Evolutionary conservation across 2,329 filamentous ascomycete species (phyloP).

Genomic region (Blastomyces silverae): DNA sequence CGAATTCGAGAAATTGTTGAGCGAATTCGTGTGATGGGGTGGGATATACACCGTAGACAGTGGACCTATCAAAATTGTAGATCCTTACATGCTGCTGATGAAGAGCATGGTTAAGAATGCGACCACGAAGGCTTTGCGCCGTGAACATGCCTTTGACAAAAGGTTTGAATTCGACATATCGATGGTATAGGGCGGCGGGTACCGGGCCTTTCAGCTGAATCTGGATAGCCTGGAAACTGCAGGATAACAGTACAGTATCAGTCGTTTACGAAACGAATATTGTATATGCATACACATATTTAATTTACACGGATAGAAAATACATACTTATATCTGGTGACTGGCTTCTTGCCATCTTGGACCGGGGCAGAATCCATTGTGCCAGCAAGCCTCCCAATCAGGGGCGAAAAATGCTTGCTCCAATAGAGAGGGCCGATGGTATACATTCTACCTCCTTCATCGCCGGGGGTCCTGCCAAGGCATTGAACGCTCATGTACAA

Average conservation of each 20-base stretch:
- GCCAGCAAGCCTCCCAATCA: slow-evolving; percentile 75
- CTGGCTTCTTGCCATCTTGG: slow-evolving; percentile 48
- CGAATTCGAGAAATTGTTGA: slow-evolving; percentile 74
- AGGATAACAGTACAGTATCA: slow-evolving; percentile 14
- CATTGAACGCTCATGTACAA: slow-evolving; percentile 68
- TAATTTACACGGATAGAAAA: not conserved
- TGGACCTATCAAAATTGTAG: slow-evolving; percentile 78
- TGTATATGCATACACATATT: not conserved
- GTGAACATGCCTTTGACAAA: slow-evolving; percentile 88
- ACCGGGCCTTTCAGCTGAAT: slow-evolving; percentile 81
- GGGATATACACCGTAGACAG: slow-evolving; percentile 62
- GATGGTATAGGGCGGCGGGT: slow-evolving; percentile 73
- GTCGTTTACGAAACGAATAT: not conserved
- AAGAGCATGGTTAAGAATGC: slow-evolving; percentile 72
- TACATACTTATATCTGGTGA: slow-evolving; percentile 69
- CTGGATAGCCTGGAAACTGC: slow-evolving; percentile 85
- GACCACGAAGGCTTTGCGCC: slow-evolving; percentile 66
- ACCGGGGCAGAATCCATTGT: slow-evolving; percentile 59
- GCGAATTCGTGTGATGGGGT: slow-evolving; percentile 64
- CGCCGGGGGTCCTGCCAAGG: slow-evolving; percentile 63
- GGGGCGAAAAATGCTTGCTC: slow-evolving; percentile 79
- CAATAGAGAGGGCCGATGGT: slow-evolving; percentile 70
- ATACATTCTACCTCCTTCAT: slow-evolving; percentile 63
- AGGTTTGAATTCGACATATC: slow-evolving; percentile 86
- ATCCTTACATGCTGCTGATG: slow-evolving; percentile 85